Percentiles rank a stretch among this genome's conserved stretches.
These are phyloP conservation scores for Tetrastigma voinierianum DNA, from an alignment of 164 flowering plant species.

Conservation along the genomic window DNA sequence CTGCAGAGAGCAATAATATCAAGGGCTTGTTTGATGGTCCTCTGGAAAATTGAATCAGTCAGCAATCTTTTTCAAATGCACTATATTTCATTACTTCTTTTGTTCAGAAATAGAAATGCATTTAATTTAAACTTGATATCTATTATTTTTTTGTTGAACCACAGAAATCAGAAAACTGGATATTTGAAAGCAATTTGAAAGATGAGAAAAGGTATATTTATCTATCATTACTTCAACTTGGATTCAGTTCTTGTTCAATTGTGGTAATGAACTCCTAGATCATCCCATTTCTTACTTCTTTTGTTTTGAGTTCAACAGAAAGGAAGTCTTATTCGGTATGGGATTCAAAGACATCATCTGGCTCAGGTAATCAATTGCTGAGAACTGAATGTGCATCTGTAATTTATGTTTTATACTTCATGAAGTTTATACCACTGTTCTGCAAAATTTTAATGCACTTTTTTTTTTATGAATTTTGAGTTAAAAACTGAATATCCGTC, in stretches of 20 bases:
- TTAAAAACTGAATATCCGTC: too few species aligned
- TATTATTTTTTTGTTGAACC: slow-evolving; percentile 6
- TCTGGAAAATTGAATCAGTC: not conserved
- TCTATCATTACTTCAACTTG: not conserved
- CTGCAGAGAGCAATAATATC: not conserved
- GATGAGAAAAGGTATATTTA: slow-evolving; percentile 54
- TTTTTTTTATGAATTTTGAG: too few species aligned
- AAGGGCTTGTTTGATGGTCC: not conserved
- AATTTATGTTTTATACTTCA: too few species aligned
- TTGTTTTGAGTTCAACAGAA: slow-evolving; percentile 31
- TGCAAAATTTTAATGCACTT: too few species aligned
- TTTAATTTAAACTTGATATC: not conserved
- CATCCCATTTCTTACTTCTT: not conserved
- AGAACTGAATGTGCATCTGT: not conserved
- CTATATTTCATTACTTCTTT: not conserved
- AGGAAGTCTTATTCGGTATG: slow-evolving; percentile 58
- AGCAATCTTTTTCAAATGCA: too few species aligned
- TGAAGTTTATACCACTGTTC: too few species aligned
- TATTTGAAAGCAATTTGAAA: slow-evolving; percentile 40
- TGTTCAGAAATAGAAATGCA: not conserved
- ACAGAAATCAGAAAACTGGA: slow-evolving; percentile 60
- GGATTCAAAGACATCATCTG: slow-evolving; percentile 64
- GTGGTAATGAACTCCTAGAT: not conserved
- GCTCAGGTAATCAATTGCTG: slow-evolving; percentile 45
- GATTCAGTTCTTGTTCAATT: not conserved